These are phyloP conservation scores for Mrakia blollopis DNA, from an alignment of 768 basidiomycete genomes.

Conservation along the genomic window DNA sequence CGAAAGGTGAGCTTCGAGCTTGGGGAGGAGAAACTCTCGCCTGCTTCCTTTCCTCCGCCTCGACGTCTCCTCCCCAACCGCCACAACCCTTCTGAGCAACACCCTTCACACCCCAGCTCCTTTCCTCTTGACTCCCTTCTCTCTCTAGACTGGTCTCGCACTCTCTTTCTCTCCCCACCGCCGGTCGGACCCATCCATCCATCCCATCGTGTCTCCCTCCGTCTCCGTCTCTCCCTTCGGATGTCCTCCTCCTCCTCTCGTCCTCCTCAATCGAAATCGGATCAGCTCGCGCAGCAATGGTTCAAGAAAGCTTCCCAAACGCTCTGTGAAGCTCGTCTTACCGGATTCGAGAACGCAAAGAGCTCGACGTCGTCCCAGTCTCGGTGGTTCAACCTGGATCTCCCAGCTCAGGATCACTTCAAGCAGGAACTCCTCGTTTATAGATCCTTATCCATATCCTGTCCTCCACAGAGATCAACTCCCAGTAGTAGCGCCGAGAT, in stretches of 20 bases:
- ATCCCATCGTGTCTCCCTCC: background rate
- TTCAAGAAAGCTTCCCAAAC: slow-evolving; percentile 20
- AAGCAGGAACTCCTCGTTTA: slow-evolving; percentile 17
- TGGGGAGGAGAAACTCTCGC: no score
- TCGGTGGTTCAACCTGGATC: slow-evolving; percentile 27
- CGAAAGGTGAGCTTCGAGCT: no score
- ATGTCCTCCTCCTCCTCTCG: slow-evolving; percentile 16
- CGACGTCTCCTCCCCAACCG: no score
- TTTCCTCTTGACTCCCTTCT: background rate
- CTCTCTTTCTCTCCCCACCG: background rate
- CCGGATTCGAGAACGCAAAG: background rate
- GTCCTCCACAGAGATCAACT: background rate
- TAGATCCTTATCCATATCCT: slow-evolving; percentile 5
- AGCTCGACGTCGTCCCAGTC: background rate
- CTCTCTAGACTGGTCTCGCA: background rate
- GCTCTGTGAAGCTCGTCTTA: slow-evolving; percentile 6
- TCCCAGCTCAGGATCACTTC: slow-evolving; percentile 26
- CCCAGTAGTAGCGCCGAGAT: no score
- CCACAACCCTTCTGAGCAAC: no score
- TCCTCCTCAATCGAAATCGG: slow-evolving; percentile 18
- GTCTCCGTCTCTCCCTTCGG: no score
- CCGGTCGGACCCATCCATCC: background rate
- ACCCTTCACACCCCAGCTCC: no score
- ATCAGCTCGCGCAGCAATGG: slow-evolving; percentile 24
- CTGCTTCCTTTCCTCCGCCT: no score